These are phyloP conservation scores for Backusella parvicylindrica DNA, from an alignment of 192 early-diverging fungal species.

Conservation along the genomic window DNA sequence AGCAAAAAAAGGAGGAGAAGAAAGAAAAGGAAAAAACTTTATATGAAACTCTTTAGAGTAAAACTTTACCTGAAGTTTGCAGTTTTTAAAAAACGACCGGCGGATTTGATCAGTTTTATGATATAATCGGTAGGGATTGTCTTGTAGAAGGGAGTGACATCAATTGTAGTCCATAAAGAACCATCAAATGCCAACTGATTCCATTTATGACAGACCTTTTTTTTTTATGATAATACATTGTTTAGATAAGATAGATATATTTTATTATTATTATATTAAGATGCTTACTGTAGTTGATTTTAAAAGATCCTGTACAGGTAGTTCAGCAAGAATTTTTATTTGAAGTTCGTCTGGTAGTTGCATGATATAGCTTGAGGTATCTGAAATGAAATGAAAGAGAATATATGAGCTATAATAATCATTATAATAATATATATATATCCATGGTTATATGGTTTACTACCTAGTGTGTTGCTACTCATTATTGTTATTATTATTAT, in stretches of 20 bases:
- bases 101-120: conserved; percentile 23
- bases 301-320: conserved; percentile 24
- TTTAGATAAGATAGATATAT: neutral
- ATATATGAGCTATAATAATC: too few species aligned
- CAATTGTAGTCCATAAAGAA: conserved; percentile 32
- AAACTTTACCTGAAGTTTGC: conserved; percentile 37
- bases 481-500: too few species aligned
- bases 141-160: conserved; percentile 37
- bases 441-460: neutral
- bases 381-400: neutral
- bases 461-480: neutral
- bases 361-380: neutral
- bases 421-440: too few species aligned
- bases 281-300: conserved; percentile 27
- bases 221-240: neutral
- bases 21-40: neutral
- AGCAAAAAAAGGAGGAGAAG: neutral
- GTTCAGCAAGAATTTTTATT: conserved; percentile 21
- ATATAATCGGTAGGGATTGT: conserved; percentile 32
- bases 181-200: conserved; percentile 34
- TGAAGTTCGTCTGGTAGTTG: conserved; percentile 29
- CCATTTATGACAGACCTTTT: conserved; percentile 34
- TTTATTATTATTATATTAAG: neutral
- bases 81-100: conserved; percentile 34
- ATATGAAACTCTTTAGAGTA: neutral